Evolutionary conservation across 2,329 filamentous ascomycete species (phyloP).

Genomic region (Xylariales sp.): DNA sequence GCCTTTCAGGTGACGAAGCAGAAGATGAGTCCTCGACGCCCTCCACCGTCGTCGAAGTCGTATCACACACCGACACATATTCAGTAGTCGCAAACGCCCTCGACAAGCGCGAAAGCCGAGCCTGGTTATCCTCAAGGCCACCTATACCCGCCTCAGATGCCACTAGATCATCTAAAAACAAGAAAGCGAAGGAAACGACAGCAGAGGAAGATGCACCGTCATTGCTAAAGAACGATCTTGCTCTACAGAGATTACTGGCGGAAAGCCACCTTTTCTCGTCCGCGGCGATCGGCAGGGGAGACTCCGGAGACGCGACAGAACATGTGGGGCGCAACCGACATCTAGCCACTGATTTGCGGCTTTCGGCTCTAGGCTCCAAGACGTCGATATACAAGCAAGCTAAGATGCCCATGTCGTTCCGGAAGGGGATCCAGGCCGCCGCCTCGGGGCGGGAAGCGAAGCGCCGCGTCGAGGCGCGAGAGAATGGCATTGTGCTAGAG

Average conservation of each 20-base stretch:
- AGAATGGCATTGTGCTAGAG: slow-evolving; percentile 93
- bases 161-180: slow-evolving; percentile 42
- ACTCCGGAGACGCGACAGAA: slow-evolving; percentile 51
- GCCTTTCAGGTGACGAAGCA: slow-evolving; percentile 63
- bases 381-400: slow-evolving; percentile 78
- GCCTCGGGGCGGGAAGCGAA: slow-evolving; percentile 73
- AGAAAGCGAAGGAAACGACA: slow-evolving; percentile 47
- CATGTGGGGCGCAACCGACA: slow-evolving; percentile 77
- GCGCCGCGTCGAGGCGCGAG: slow-evolving; percentile 81
- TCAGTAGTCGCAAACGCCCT: slow-evolving; percentile 56
- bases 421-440: slow-evolving; percentile 84
- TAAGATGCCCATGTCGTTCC: slow-evolving; percentile 88
- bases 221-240: slow-evolving; percentile 91
- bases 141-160: slow-evolving; percentile 51
- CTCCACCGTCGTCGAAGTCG: slow-evolving; percentile 63
- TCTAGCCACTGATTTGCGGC: slow-evolving; percentile 84
- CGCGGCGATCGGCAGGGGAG: slow-evolving; percentile 49
- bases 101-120: slow-evolving; percentile 77
- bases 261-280: slow-evolving; percentile 69
- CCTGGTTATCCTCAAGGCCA: slow-evolving; percentile 70
- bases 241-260: slow-evolving; percentile 86
- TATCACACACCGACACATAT: slow-evolving; percentile 66
- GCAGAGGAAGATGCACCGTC: slow-evolving; percentile 72
- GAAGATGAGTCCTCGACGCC: slow-evolving; percentile 40
- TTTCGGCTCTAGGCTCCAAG: slow-evolving; percentile 85